These are phyloP conservation scores for Breviolum minutum DNA, from an alignment of 73 alveolate genomes.

Conservation along the genomic window DNA sequence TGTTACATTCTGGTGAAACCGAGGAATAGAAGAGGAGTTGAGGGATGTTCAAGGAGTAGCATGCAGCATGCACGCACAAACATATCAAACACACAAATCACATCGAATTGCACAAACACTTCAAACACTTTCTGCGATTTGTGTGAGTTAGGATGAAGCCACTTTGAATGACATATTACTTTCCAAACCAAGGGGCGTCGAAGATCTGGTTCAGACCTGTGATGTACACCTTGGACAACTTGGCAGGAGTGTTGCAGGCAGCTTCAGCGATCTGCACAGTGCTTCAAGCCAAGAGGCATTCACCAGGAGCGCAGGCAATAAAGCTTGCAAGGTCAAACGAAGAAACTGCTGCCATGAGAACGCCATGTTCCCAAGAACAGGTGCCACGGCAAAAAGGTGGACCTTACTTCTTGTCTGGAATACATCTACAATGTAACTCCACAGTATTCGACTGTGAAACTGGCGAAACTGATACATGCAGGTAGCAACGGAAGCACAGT, in stretches of 20 bases:
- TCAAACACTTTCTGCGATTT: no score
- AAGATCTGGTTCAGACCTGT: slow-evolving; percentile 92
- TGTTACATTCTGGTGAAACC: neutral
- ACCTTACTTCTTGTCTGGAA: neutral
- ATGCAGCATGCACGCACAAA: neutral
- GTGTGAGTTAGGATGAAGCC: no score
- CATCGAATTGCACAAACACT: no score
- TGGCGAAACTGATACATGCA: no score
- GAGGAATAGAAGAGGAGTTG: no score
- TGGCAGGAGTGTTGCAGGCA: neutral
- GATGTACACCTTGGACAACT: slow-evolving; percentile 64
- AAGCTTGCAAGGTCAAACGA: slow-evolving; percentile 38
- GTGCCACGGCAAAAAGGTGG: slow-evolving; percentile 86
- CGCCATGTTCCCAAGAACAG: neutral
- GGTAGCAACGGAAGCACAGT: no score
- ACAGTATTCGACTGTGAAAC: no score
- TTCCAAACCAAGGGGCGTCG: slow-evolving; percentile 14
- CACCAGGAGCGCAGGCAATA: slow-evolving; percentile 72
- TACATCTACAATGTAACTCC: no score
- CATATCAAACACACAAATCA: neutral
- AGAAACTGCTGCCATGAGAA: slow-evolving; percentile 20
- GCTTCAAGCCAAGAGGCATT: neutral
- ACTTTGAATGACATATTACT: neutral
- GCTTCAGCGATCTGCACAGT: neutral
- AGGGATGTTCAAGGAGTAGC: no score